Percentiles rank a stretch among this genome's conserved stretches.
These are phyloP conservation scores for Platismatia glauca DNA, from an alignment of 495 filamentous ascomycete species.

Conservation along the genomic window DNA sequence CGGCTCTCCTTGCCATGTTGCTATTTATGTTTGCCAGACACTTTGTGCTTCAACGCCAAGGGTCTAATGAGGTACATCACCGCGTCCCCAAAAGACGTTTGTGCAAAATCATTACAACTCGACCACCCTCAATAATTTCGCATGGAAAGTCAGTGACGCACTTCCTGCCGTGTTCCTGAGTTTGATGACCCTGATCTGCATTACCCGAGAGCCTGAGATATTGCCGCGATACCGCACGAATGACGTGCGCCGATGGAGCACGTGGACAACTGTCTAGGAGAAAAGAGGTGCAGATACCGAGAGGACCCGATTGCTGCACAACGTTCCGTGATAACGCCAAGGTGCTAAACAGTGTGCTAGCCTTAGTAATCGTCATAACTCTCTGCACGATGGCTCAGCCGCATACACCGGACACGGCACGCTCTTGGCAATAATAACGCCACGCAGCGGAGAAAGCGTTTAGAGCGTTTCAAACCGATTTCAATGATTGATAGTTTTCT, in stretches of 20 bases:
- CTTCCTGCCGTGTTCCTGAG: not conserved
- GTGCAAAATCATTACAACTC: too few relatives aligned
- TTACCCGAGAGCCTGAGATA: not conserved
- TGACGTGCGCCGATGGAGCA: not conserved
- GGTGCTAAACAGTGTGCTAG: not conserved
- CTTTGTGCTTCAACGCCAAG: not conserved
- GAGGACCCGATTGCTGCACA: not conserved
- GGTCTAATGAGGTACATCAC: not conserved
- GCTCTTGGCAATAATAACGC: not conserved
- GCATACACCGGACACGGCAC: not conserved
- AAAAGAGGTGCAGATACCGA: not conserved
- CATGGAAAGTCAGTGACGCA: not conserved
- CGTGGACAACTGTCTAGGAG: not conserved
- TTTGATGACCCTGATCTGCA: not conserved
- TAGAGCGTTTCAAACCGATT: not conserved
- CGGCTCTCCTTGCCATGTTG: not conserved
- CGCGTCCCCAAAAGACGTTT: not conserved
- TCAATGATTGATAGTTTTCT: not conserved
- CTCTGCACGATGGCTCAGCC: not conserved
- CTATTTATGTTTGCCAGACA: not conserved
- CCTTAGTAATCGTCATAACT: not conserved
- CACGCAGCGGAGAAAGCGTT: not conserved
- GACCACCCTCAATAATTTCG: too few relatives aligned
- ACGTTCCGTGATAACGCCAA: not conserved
- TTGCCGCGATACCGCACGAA: not conserved